These are phyloP conservation scores for Oryza glumipatula DNA, from an alignment of 176 grass and related monocot genomes.

Conservation along the genomic window DNA sequence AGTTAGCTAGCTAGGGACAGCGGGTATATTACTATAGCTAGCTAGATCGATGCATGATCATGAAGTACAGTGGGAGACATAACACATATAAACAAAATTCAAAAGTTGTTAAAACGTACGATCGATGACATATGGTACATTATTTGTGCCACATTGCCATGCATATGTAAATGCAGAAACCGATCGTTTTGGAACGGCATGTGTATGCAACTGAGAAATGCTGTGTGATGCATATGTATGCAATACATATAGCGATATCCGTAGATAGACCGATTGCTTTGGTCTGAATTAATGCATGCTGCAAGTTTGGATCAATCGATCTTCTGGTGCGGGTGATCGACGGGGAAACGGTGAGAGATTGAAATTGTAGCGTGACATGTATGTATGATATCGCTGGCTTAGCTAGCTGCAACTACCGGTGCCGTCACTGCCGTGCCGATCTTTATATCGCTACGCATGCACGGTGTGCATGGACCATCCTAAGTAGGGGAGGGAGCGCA, in stretches of 20 bases:
- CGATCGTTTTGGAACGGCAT: too few species aligned
- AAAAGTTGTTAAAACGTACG: neutral
- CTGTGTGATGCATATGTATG: neutral
- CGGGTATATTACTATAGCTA: neutral
- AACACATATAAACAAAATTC: neutral
- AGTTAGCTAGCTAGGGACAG: neutral
- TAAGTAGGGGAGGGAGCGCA: neutral
- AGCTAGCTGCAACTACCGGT: neutral
- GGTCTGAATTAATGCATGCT: neutral
- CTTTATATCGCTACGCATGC: neutral
- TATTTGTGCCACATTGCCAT: neutral
- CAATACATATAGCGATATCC: too few species aligned
- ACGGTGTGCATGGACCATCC: neutral
- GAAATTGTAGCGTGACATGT: neutral
- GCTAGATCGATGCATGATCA: neutral
- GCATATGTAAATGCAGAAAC: neutral
- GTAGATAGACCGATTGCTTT: neutral
- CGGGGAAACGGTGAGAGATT: neutral
- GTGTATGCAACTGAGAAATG: neutral
- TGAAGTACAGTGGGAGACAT: neutral
- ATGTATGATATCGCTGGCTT: too few species aligned
- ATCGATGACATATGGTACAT: neutral
- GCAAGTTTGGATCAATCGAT: too few species aligned
- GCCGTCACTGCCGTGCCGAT: neutral
- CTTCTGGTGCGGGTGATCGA: too few species aligned